These are phyloP conservation scores for Coleophoma eucalyptorum DNA, from an alignment of 2,329 filamentous ascomycete species.

Conservation along the genomic window DNA sequence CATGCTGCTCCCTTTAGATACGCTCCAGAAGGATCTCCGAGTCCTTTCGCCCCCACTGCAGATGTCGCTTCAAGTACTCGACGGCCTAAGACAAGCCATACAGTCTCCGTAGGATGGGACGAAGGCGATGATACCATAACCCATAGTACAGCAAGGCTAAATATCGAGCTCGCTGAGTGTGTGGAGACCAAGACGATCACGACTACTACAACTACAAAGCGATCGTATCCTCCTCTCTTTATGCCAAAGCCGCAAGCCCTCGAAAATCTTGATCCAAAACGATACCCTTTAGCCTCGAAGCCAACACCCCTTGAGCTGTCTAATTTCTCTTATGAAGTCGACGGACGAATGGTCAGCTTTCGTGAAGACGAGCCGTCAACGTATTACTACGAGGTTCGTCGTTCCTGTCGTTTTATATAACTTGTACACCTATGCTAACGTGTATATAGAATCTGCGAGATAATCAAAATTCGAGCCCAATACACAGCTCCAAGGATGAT, in stretches of 20 bases:
- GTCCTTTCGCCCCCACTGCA: constrained; percentile 18
- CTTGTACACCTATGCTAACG: no score
- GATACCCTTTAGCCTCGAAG: constrained; percentile 82
- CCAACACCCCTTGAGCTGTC: constrained; percentile 78
- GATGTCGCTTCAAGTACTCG: constrained; percentile 10
- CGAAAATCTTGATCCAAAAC: constrained; percentile 74
- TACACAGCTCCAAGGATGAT: no score
- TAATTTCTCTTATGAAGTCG: constrained; percentile 71
- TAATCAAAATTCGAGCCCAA: no score
- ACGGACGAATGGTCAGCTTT: constrained; percentile 37
- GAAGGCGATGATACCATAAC: constrained; percentile 19
- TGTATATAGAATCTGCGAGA: no score
- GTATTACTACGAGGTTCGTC: constrained; percentile 2
- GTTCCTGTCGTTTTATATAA: not conserved
- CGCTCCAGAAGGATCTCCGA: constrained; percentile 19
- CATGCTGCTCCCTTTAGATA: constrained; percentile 11
- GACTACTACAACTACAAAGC: constrained; percentile 87
- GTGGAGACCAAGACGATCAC: constrained; percentile 73
- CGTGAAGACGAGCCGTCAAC: constrained; percentile 5
- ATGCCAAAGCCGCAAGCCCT: constrained; percentile 64
- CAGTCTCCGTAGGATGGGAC: constrained; percentile 22
- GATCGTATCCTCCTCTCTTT: constrained; percentile 78
- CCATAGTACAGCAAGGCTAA: constrained; percentile 22
- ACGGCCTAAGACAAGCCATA: constrained; percentile 6
- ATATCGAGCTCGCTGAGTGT: constrained; percentile 57